These are phyloP conservation scores for Hypoxylon sp. DNA, from an alignment of 2,329 filamentous ascomycete species.

Conservation along the genomic window DNA sequence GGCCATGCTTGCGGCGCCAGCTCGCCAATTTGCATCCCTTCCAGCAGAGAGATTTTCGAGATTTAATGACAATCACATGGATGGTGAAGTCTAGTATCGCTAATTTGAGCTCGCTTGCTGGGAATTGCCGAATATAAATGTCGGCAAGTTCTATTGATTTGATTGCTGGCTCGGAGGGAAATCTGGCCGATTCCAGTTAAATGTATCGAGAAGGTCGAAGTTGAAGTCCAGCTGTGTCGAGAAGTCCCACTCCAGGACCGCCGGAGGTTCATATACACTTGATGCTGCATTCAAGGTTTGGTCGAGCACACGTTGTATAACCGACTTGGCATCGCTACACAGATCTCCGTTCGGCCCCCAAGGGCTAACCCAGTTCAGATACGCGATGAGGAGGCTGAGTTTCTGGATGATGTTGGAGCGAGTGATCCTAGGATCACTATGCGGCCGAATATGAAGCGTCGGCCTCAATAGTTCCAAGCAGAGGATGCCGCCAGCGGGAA, in stretches of 20 bases:
- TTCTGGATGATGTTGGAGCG: conserved; percentile 67
- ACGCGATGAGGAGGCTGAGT: conserved; percentile 65
- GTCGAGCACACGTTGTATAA: conserved; percentile 67
- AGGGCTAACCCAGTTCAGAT: conserved; percentile 66
- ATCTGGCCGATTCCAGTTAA: conserved; percentile 61
- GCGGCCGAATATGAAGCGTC: conserved; percentile 54
- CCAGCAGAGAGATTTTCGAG: neutral
- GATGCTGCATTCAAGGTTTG: conserved; percentile 62
- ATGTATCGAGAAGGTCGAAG: conserved; percentile 65
- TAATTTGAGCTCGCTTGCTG: neutral
- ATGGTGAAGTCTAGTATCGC: neutral
- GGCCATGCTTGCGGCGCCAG: neutral
- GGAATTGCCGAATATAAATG: neutral
- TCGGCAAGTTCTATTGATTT: conserved; percentile 23
- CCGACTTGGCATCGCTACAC: conserved; percentile 61
- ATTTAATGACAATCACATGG: neutral
- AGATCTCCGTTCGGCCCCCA: conserved; percentile 65
- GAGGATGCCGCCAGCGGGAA: conserved; percentile 65
- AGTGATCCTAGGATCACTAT: conserved; percentile 57
- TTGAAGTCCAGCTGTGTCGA: conserved; percentile 58
- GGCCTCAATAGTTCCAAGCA: conserved; percentile 66
- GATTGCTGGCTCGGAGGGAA: conserved; percentile 45
- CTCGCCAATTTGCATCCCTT: neutral
- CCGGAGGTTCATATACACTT: conserved; percentile 40
- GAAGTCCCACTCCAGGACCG: conserved; percentile 57